Evolutionary conservation across 2,329 filamentous ascomycete species (phyloP), one percentile per base, ranked within the genome.

Genomic region (Monosporascus sp.): DNA sequence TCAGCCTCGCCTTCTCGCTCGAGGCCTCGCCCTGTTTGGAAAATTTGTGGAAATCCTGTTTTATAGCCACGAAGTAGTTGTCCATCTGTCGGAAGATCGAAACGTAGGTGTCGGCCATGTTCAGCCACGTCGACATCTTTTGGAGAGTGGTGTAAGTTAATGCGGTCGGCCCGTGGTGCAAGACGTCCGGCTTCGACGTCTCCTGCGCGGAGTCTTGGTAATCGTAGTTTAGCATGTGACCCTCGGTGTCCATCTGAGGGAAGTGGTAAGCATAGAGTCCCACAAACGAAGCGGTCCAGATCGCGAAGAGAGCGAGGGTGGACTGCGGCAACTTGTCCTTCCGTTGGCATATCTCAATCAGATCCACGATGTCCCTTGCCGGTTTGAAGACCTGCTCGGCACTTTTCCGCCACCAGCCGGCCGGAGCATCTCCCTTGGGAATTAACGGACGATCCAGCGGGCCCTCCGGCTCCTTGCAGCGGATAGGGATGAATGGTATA

Each of bases 191-290:
- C 6, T 51, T 48, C 17, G 57, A 46, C 7, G 59, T 61, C 3
- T 57, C 50, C 39, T 65, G 61, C 1, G 55, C 56, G 6, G 51
- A 52, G 36, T 62, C 55, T 25, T 72, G 65, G 41, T 68, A 73
- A 20, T 75, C 71, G 2, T 71, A 57, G 44, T 60, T 62, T 6
- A 73, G 64, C 71, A 88, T 79, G 62, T 80, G 78, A 3, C 73
- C 70, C 11, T 79, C 70, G 1, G 73, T 74, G 60, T 90, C 87
- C 83, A 90, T 88, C 53, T 81, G 78, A 0, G 84, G 83, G 53
- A 89, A 90, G 62, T 85, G 81, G 45, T 77, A 74, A 11, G 81
- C 82, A 64, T 89, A 90, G 2, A 88, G 75, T 36, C 83, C 83
- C 17, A 82, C 76, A 60, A 88, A 86, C 0, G 81, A 80, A 1